phyloP scores from a whole-genome alignment of 768 basidiomycete genomes.

The Boletus reticuloceps region DNA sequence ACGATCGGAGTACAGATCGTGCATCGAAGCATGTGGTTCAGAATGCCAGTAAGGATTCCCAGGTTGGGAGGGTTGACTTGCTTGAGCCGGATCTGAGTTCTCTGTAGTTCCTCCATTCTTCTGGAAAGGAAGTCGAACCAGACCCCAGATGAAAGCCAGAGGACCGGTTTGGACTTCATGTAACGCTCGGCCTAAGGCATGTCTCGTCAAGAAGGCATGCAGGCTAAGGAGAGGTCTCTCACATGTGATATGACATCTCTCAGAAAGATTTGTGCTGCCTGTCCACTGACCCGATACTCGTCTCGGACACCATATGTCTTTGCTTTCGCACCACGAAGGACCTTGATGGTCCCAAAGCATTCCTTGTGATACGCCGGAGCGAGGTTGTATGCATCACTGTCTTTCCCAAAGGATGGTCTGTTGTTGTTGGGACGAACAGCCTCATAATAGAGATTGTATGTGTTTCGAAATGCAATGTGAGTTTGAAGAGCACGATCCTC shows the following conservation, averaged over 20 bases:
- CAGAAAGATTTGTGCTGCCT: neutral
- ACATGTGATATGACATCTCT: neutral
- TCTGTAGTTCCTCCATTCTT: neutral
- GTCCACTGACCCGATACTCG: neutral
- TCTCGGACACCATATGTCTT: neutral
- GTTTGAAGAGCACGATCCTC: too few relatives aligned
- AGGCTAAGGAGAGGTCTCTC: too few relatives aligned
- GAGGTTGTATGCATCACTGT: neutral
- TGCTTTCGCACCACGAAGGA: neutral
- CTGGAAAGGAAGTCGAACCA: constrained; percentile 1
- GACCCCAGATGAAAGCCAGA: constrained; percentile 1
- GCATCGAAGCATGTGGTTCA: constrained; percentile 6
- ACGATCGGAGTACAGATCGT: neutral
- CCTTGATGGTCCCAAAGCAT: neutral
- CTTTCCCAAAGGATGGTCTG: too few relatives aligned
- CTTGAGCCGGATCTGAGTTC: neutral
- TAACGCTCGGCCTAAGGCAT: neutral
- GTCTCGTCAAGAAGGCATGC: too few relatives aligned
- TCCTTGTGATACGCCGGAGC: neutral
- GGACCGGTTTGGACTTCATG: neutral
- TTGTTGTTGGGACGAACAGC: too few relatives aligned
- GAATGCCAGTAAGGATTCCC: constrained; percentile 4
- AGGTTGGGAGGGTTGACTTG: constrained; percentile 7
- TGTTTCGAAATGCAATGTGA: too few relatives aligned
- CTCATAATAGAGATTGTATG: too few relatives aligned